Conservation (phyloP, 2,329 filamentous ascomycete species). For the Thielaviopsis musarum region DNA sequence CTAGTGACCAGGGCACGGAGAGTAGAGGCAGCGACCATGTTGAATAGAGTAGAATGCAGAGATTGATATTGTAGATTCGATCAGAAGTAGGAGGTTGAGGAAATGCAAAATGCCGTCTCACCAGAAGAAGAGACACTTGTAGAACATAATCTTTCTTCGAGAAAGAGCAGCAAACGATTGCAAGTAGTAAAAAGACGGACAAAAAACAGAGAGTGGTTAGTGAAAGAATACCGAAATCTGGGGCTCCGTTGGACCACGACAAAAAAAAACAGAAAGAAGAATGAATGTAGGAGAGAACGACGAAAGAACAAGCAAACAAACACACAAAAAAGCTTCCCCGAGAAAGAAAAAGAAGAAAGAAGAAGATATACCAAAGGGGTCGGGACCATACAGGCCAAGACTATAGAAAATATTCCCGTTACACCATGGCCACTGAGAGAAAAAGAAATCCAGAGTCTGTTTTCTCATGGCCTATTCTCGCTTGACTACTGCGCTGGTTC, state of each 20-base stretch:
- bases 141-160: background rate
- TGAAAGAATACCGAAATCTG: conserved; percentile 6
- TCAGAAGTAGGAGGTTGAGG: background rate
- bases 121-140: conserved; percentile 1
- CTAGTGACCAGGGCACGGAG: conserved; percentile 4
- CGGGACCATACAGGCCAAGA: background rate
- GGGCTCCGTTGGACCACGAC: conserved; percentile 11
- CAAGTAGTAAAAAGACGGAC: background rate
- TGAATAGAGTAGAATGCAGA: background rate
- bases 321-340: background rate
- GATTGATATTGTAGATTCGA: background rate
- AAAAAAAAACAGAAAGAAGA: background rate
- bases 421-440: background rate
- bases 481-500: background rate
- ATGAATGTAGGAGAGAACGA: background rate
- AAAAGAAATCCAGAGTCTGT: background rate
- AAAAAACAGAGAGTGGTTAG: background rate
- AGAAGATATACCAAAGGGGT: background rate
- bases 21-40: conserved; percentile 4
- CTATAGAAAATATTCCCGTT: background rate
- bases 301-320: background rate
- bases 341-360: background rate
- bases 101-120: background rate
- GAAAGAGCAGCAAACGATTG: background rate
- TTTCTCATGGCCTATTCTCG: background rate